phyloP scores from a whole-genome alignment of 257 asterid species.

The Nicotiana paniculata region DNA sequence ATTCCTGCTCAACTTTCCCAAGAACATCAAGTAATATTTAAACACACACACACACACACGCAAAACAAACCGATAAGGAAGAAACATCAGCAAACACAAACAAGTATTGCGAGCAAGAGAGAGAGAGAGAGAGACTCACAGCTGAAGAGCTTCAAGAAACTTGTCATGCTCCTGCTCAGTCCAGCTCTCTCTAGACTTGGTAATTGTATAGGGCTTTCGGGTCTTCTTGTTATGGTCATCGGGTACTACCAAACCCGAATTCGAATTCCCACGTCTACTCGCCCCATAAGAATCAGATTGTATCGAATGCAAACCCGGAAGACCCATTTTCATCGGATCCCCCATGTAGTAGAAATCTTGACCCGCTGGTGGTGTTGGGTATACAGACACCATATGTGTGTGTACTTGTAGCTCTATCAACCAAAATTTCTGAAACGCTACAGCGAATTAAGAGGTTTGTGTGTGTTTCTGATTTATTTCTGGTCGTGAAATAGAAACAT shows the following conservation, averaged over 20 bases:
- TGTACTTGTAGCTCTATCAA: neutral
- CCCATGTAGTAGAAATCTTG: constrained; percentile 32
- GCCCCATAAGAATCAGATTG: constrained; percentile 13
- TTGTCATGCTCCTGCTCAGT: constrained; percentile 78
- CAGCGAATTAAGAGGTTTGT: neutral
- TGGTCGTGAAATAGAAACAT: neutral
- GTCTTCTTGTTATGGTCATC: constrained; percentile 68
- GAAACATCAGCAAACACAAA: neutral
- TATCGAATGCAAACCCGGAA: constrained; percentile 27
- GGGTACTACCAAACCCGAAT: constrained; percentile 28
- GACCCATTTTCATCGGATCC: constrained; percentile 34
- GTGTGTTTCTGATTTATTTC: neutral
- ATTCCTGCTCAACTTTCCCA: neutral
- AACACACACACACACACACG: neutral
- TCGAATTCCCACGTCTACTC: constrained; percentile 7
- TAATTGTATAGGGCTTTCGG: constrained; percentile 76
- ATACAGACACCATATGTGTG: constrained; percentile 61
- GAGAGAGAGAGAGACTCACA: constrained; percentile 23
- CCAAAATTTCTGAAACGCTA: neutral
- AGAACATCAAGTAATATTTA: neutral
- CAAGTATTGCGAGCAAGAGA: neutral
- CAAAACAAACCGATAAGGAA: neutral
- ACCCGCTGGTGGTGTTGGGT: constrained; percentile 49
- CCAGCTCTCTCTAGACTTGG: constrained; percentile 88
- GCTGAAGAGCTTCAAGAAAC: constrained; percentile 53